Conservation (phyloP, 768 basidiomycete genomes). For the Myochromella boudieri region DNA sequence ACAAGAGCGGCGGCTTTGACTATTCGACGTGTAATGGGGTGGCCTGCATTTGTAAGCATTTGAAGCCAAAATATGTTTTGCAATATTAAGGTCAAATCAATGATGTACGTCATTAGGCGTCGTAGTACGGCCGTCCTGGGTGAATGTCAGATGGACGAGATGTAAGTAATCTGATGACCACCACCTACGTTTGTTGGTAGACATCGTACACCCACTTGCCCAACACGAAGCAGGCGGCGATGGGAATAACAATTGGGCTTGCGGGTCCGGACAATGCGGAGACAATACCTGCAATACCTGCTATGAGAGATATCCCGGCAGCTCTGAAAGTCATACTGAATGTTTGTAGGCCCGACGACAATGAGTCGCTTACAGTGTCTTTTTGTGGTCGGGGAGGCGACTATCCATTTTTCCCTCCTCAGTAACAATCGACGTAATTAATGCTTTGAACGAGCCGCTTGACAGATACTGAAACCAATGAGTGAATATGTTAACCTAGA, state of each 20-base stretch:
- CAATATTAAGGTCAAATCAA: conserved; percentile 20
- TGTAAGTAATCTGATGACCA: background rate
- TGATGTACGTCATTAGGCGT: conserved; percentile 20
- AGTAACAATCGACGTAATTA: conserved; percentile 17
- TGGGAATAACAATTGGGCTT: conserved; percentile 20
- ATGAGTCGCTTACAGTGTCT: conserved; percentile 3
- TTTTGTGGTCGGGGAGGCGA: background rate
- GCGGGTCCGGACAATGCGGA: conserved; percentile 15
- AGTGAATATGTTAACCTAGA: background rate
- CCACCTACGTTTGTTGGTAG: conserved; percentile 21
- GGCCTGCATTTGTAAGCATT: background rate
- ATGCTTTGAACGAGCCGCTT: conserved; percentile 15
- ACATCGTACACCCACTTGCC: conserved; percentile 20
- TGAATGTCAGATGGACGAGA: background rate
- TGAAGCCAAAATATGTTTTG: conserved; percentile 20
- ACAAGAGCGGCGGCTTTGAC: conserved; percentile 12
- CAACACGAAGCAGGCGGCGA: conserved; percentile 17
- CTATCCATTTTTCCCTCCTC: background rate
- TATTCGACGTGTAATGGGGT: conserved; percentile 11
- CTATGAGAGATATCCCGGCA: conserved; percentile 11
- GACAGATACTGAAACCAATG: conserved; percentile 13
- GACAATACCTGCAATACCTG: conserved; percentile 16
- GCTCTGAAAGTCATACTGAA: conserved; percentile 1
- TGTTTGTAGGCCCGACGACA: too few species aligned
- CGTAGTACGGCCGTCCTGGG: conserved; percentile 7